Evolutionary conservation across 495 filamentous ascomycete species (phyloP).

Genomic region (Neurospora africana): DNA sequence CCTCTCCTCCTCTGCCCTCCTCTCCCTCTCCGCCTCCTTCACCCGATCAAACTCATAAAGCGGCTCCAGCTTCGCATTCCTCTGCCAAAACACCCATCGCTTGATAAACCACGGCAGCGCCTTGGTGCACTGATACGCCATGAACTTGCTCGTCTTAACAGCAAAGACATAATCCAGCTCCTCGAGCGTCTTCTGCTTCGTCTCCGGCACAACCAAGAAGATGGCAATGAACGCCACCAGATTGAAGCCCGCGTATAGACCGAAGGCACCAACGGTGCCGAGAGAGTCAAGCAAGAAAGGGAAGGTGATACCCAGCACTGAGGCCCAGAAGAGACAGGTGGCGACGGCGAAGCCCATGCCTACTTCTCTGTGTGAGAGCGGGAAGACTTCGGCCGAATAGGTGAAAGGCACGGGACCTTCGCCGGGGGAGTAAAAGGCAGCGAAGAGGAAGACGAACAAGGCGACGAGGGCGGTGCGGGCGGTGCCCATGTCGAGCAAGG

Average conservation of each 20-base stretch:
- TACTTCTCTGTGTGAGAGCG: slow-evolving; percentile 60
- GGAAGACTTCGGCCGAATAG: slow-evolving; percentile 71
- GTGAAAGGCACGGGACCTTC: slow-evolving; percentile 79
- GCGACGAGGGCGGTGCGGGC: slow-evolving; percentile 55
- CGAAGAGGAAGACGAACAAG: slow-evolving; percentile 62
- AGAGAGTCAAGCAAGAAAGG: slow-evolving; percentile 49
- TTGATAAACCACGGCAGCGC: slow-evolving; percentile 61
- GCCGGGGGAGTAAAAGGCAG: slow-evolving; percentile 64
- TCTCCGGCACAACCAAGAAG: slow-evolving; percentile 58
- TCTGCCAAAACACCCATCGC: slow-evolving; percentile 50
- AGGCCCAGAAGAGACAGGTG: slow-evolving; percentile 56
- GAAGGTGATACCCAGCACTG: slow-evolving; percentile 54
- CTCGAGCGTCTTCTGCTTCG: slow-evolving; percentile 59
- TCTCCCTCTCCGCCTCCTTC: background rate
- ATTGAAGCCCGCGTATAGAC: slow-evolving; percentile 53
- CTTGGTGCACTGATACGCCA: slow-evolving; percentile 51
- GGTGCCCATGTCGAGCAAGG: slow-evolving; percentile 39
- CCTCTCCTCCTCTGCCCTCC: background rate
- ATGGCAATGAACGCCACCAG: slow-evolving; percentile 53
- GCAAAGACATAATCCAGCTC: slow-evolving; percentile 80
- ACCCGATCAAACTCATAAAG: slow-evolving; percentile 47
- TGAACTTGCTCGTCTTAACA: slow-evolving; percentile 54
- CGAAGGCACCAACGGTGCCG: slow-evolving; percentile 45
- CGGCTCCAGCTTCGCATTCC: slow-evolving; percentile 43
- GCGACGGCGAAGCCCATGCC: slow-evolving; percentile 69